Percentiles rank a stretch among this genome's conserved stretches.
Evolutionary conservation across 768 basidiomycete genomes (phyloP).

Genomic region (Sarcomyxa edulis): DNA sequence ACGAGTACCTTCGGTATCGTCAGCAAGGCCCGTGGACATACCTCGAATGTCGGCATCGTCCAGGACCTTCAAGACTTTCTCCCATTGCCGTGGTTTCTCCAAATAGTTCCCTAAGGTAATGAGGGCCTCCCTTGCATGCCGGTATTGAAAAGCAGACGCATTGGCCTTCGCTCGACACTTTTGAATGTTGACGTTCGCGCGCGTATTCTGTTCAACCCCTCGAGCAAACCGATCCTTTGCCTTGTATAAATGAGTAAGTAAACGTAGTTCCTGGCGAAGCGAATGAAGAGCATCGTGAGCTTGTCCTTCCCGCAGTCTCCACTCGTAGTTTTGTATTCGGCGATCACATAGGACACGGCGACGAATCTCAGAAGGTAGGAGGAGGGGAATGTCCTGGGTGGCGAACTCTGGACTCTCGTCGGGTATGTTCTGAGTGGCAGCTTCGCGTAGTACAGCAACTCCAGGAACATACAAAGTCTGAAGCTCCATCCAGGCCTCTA

Average conservation of each 20-base stretch:
- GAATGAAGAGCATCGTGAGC: constrained; percentile 20
- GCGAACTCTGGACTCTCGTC: background rate
- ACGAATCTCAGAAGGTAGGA: constrained; percentile 14
- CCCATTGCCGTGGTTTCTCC: no score
- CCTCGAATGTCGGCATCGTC: no score
- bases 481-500: constrained; percentile 20
- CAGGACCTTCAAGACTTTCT: no score
- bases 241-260: constrained; percentile 21
- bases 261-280: constrained; percentile 21
- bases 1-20: no score
- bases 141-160: constrained; percentile 11
- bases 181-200: constrained; percentile 13
- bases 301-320: constrained; percentile 20
- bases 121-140: constrained; percentile 3
- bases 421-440: background rate
- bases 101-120: no score
- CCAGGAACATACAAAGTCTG: constrained; percentile 24
- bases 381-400: constrained; percentile 10
- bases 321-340: constrained; percentile 17
- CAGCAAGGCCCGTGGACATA: no score
- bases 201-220: constrained; percentile 20
- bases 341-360: background rate
- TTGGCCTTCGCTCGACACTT: constrained; percentile 11
- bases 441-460: constrained; percentile 2
- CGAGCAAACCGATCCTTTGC: constrained; percentile 20